Conservation (phyloP, 768 basidiomycete species). For the Leucocoprinus sp. region DNA sequence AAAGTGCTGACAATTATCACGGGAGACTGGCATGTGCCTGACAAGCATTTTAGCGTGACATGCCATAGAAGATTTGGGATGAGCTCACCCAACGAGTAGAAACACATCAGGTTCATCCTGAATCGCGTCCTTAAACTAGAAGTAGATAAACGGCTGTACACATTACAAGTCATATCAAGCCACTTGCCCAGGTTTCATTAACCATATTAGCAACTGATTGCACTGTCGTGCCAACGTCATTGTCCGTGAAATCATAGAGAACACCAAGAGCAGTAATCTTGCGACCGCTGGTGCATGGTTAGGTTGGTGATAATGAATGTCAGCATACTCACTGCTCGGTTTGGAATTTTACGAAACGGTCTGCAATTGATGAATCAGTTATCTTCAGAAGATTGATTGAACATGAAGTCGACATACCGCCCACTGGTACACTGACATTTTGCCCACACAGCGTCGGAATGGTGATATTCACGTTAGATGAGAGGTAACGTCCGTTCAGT, state of each 20-base stretch:
- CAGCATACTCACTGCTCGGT: no score
- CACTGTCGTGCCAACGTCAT: conserved; percentile 64
- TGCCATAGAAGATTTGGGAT: background rate
- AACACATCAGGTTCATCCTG: conserved; percentile 78
- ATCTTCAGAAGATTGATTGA: background rate
- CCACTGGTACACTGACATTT: conserved; percentile 29
- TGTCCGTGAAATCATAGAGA: conserved; percentile 67
- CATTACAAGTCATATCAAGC: conserved; percentile 18
- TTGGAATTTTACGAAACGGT: no score
- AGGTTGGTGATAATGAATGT: no score
- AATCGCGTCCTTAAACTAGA: conserved; percentile 71
- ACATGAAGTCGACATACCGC: conserved; percentile 19
- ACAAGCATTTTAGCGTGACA: conserved; percentile 1
- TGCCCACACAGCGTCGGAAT: conserved; percentile 35
- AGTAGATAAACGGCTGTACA: no score
- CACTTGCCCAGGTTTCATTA: conserved; percentile 57
- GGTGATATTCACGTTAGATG: conserved; percentile 85
- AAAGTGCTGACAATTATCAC: conserved; percentile 49
- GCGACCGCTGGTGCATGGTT: conserved; percentile 48
- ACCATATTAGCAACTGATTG: conserved; percentile 70
- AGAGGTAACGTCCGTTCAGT: conserved; percentile 66
- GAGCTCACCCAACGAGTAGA: conserved; percentile 53
- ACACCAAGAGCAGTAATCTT: conserved; percentile 76
- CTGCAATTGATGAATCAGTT: background rate
- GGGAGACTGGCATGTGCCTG: conserved; percentile 78